Percentiles rank a stretch among this genome's conserved stretches.
phyloP scores from a whole-genome alignment of 805 yeast genomes.

The Saccharomycopsis microspora region DNA sequence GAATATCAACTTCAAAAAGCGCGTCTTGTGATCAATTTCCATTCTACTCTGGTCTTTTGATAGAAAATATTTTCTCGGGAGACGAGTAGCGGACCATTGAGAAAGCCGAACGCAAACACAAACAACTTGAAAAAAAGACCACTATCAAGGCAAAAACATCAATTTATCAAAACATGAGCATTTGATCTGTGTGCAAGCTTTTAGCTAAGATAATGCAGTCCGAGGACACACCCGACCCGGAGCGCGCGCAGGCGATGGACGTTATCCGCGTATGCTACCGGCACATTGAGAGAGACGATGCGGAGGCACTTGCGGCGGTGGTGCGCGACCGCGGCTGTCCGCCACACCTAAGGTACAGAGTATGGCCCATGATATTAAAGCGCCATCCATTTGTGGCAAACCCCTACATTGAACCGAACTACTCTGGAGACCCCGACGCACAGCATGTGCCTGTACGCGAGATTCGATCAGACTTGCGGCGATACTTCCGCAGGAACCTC shows the following conservation, averaged over 20 bases:
- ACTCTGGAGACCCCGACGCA: conserved; percentile 20
- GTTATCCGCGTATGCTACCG: conserved; percentile 33
- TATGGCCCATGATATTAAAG: conserved; percentile 77
- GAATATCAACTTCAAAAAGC: too few species aligned
- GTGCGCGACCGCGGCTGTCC: conserved; percentile 84
- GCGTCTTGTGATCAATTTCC: too few species aligned
- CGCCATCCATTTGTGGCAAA: conserved; percentile 76
- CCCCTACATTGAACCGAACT: conserved; percentile 61
- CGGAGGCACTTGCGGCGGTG: conserved; percentile 63
- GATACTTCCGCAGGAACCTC: conserved; percentile 39
- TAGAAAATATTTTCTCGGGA: too few species aligned
- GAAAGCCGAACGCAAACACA: background rate
- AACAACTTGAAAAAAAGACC: background rate
- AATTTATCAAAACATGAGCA: background rate
- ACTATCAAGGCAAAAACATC: background rate
- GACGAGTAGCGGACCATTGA: background rate
- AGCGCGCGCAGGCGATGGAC: background rate
- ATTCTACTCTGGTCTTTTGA: too few species aligned
- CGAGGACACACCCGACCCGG: background rate
- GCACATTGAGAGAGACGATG: conserved; percentile 48
- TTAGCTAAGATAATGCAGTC: background rate
- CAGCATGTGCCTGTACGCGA: conserved; percentile 25
- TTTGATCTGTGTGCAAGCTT: background rate
- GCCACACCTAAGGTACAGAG: conserved; percentile 60
- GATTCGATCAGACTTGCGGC: conserved; percentile 46